phyloP scores from a whole-genome alignment of 306 rosid genomes.

The Inga oerstediana region DNA sequence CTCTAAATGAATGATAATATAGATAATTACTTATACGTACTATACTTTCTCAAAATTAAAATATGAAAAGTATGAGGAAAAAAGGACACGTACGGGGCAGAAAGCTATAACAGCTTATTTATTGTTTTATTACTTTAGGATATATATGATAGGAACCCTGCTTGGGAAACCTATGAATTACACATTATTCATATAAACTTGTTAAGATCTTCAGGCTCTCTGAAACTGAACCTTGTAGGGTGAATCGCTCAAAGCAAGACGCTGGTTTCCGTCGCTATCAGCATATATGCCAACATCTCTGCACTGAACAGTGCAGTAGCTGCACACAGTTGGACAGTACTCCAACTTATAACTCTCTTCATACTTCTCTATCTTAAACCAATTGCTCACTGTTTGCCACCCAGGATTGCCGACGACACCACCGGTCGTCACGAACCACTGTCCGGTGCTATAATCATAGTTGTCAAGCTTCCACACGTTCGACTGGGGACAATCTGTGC shows the following conservation, averaged over 20 bases:
- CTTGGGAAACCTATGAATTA: background rate
- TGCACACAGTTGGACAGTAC: constrained; percentile 59
- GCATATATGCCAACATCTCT: constrained; percentile 38
- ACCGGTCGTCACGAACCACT: constrained; percentile 37
- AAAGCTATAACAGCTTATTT: background rate
- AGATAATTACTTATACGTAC: background rate
- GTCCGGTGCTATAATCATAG: constrained; percentile 6
- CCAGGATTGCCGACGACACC: constrained; percentile 46
- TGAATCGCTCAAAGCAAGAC: constrained; percentile 13
- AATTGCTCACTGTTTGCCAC: constrained; percentile 28
- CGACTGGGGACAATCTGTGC: constrained; percentile 28
- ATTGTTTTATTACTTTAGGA: background rate
- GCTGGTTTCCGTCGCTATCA: constrained; percentile 22
- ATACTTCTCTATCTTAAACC: constrained; percentile 60
- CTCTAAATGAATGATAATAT: too few species aligned
- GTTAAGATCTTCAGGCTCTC: background rate
- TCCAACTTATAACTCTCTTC: constrained; percentile 47
- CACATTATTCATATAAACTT: background rate
- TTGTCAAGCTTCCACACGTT: constrained; percentile 49
- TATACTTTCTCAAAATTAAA: background rate
- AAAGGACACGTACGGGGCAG: background rate
- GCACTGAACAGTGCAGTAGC: constrained; percentile 44
- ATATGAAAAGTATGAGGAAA: background rate
- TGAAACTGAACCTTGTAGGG: constrained; percentile 28
- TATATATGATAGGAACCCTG: background rate